Percentiles rank a stretch among this genome's conserved stretches.
These are phyloP conservation scores for Xylaria sp. DNA, from an alignment of 2,329 filamentous ascomycete species.

Conservation along the genomic window DNA sequence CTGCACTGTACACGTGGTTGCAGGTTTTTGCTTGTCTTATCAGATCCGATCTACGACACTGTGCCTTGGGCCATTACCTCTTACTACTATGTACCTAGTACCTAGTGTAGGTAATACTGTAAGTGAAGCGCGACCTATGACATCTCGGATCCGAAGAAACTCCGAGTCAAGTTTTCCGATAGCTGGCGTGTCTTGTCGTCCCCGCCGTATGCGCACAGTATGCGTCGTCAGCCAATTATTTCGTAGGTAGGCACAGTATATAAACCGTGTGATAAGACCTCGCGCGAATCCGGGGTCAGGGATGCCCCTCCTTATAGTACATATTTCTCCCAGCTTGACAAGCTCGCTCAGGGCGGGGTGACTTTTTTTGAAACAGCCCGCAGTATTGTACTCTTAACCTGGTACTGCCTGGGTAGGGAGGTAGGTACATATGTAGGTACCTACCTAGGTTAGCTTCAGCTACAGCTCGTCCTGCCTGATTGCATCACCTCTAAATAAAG, in stretches of 20 bases:
- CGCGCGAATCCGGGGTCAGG: neutral
- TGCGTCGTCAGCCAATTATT: too few relatives aligned
- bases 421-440: too few relatives aligned
- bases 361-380: neutral
- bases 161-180: slow-evolving; percentile 31
- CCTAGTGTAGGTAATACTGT: too few relatives aligned
- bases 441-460: neutral
- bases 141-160: slow-evolving; percentile 27
- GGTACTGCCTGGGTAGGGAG: too few relatives aligned
- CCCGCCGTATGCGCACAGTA: too few relatives aligned
- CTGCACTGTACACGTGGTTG: neutral
- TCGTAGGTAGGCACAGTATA: neutral
- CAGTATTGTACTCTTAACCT: too few relatives aligned
- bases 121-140: neutral
- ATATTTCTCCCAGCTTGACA: neutral
- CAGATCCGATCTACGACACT: slow-evolving; percentile 31
- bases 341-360: neutral
- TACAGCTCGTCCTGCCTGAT: slow-evolving; percentile 1
- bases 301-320: neutral
- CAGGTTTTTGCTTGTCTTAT: slow-evolving; percentile 32
- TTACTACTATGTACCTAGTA: too few relatives aligned
- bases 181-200: too few relatives aligned
- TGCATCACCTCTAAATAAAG: slow-evolving; percentile 5
- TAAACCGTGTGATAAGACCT: neutral
- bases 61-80: neutral